Evolutionary conservation across 2,329 filamentous ascomycete genomes (phyloP).

Genomic region (Fusarium proliferatum): DNA sequence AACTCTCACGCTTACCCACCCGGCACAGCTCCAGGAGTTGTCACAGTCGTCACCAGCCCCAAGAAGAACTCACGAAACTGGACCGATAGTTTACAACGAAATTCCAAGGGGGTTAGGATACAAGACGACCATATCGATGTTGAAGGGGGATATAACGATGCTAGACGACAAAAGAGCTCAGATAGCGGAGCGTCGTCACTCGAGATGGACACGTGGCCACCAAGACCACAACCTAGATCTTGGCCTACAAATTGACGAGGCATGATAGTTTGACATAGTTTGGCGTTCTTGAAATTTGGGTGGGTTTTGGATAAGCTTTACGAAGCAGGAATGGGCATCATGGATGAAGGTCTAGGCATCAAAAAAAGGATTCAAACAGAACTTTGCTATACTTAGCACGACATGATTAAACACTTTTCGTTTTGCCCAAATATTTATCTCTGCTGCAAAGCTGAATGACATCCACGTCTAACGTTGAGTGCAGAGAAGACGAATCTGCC

Average conservation of each 20-base stretch:
- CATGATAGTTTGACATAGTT: constrained; percentile 8
- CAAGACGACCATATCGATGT: constrained; percentile 41
- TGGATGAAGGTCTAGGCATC: neutral
- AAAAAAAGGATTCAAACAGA: constrained; percentile 1
- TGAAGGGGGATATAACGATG: constrained; percentile 26
- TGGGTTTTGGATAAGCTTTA: constrained; percentile 4
- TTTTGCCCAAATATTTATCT: neutral
- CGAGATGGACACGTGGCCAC: constrained; percentile 41
- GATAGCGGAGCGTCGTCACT: constrained; percentile 35
- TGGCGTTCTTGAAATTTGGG: constrained; percentile 24
- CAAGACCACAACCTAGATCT: constrained; percentile 32
- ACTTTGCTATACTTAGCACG: neutral
- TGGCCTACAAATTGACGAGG: constrained; percentile 22
- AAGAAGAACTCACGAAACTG: constrained; percentile 32
- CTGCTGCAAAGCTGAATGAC: neutral
- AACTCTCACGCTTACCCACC: constrained; percentile 34
- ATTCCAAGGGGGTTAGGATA: constrained; percentile 39
- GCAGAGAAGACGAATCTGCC: neutral
- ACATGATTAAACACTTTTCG: neutral
- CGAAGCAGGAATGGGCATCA: constrained; percentile 1
- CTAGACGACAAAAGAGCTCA: constrained; percentile 30
- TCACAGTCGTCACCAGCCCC: constrained; percentile 23
- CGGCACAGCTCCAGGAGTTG: constrained; percentile 29
- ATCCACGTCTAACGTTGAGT: neutral
- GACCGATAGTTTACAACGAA: constrained; percentile 36